Evolutionary conservation across 176 grass and related monocot species (phyloP), one percentile per base, ranked within the genome.

Genomic region (Tuctoria greenei): DNA sequence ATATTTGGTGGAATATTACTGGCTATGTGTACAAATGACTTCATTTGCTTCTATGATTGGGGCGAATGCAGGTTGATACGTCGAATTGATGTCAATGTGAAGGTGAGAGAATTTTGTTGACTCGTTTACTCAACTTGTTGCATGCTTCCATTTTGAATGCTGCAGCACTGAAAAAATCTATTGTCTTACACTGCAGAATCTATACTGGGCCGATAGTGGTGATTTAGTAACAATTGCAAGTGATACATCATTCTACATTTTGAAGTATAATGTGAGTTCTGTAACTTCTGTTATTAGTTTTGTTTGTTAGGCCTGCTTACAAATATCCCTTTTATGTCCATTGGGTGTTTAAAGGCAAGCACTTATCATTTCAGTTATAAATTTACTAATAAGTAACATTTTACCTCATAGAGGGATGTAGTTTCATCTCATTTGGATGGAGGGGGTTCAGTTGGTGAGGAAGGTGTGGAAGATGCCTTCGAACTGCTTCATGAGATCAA

Each of bases 21-120:
- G 37, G 91, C 95, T 76, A 98, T 95, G 95, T 95, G 95, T 69
- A 92, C 95, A 71, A 98, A 95, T 92, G 91, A 98, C 51, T 95
- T 98, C 72, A 92, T 98, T 86, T 98, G 95, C 56, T 98, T 98
- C 74, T 90, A 95, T 43, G 91, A 98, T 72, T 98, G 91, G 95
- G 84, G 66, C 3, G 95, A 98, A 63, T 95, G 95, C 69, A 91
- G 89, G 43, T 84, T 98, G 71, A 94, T 98, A 77, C 95, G 95
- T n/a, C 89, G 95, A 17, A 95, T 98, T 74, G 95, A 98, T 88
- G 95, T 92, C 64, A 95, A 83, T 86, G 95, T 95, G 51, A 98
- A 98, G 72, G 86, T 88, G 56, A 75, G 64, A 47, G 26, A 45
- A 23, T 57, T 55, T 61, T 73, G 23, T 43, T 76, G 17, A 46